These are phyloP conservation scores for Starmerella floricola DNA, from an alignment of 805 yeast species.

Conservation along the genomic window DNA sequence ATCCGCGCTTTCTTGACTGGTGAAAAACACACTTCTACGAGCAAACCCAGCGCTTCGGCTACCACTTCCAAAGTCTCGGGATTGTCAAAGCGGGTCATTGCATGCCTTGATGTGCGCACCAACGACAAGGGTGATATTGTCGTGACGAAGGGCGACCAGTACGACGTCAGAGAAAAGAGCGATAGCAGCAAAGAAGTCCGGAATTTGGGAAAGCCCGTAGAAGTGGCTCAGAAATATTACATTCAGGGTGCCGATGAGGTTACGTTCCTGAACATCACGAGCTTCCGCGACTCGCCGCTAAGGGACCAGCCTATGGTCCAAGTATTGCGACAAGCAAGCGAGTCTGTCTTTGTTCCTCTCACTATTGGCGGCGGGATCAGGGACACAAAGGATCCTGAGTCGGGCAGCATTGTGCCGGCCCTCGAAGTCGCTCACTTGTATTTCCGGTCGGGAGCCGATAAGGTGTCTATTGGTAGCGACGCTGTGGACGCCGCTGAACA, in stretches of 20 bases:
- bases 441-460: constrained; percentile 95
- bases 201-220: constrained; percentile 93
- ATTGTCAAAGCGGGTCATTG: constrained; percentile 80
- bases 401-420: constrained; percentile 66
- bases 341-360: constrained; percentile 86
- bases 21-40: constrained; percentile 25
- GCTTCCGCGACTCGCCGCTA: constrained; percentile 87
- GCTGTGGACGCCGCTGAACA: constrained; percentile 86
- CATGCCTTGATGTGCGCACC: constrained; percentile 92
- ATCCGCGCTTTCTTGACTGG: constrained; percentile 58
- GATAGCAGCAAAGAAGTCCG: constrained; percentile 47
- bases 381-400: constrained; percentile 72
- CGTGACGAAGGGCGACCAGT: constrained; percentile 97
- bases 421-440: constrained; percentile 81
- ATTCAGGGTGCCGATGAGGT: constrained; percentile 95
- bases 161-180: constrained; percentile 79
- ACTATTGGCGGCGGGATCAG: constrained; percentile 98
- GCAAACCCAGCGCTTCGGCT: background rate
- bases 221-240: constrained; percentile 80
- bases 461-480: constrained; percentile 95
- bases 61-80: constrained; percentile 41
- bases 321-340: constrained; percentile 69
- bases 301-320: constrained; percentile 92
- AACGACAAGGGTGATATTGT: constrained; percentile 92
- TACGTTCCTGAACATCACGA: constrained; percentile 87